Conservation (phyloP, 805 yeast species). For the Saccharomycopsis olivae region DNA sequence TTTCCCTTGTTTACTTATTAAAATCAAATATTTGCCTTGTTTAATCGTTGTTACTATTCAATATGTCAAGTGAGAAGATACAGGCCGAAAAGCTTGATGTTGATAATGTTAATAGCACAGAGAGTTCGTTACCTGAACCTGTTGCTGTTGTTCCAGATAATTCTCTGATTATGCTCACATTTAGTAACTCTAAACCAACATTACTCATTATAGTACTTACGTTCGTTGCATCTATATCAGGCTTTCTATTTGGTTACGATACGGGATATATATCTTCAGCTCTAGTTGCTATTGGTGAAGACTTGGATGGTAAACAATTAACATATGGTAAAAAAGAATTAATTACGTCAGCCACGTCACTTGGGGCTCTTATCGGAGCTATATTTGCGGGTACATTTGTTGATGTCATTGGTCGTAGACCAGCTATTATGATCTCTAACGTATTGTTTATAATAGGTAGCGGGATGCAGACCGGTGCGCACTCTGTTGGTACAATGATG, state of each 20-base stretch:
- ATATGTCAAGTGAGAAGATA: too few species aligned
- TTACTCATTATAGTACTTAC: constrained; percentile 58
- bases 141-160: constrained; percentile 26
- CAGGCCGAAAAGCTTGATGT: too few species aligned
- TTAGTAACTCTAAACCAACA: constrained; percentile 43
- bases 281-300: constrained; percentile 73
- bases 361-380: constrained; percentile 83
- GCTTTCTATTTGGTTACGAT: constrained; percentile 95
- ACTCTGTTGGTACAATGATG: constrained; percentile 82
- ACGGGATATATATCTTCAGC: constrained; percentile 96
- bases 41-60: too few species aligned
- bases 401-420: constrained; percentile 76
- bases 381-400: constrained; percentile 72
- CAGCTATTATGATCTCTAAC: constrained; percentile 75
- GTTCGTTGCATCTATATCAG: constrained; percentile 77
- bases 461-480: constrained; percentile 70
- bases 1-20: too few species aligned
- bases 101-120: too few species aligned
- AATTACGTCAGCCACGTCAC: constrained; percentile 88
- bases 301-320: constrained; percentile 47
- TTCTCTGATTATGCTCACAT: constrained; percentile 35
- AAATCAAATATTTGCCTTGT: too few species aligned
- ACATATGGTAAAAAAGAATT: constrained; percentile 76
- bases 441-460: constrained; percentile 78
- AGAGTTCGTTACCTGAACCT: too few species aligned